Evolutionary conservation across 1,139 yeast genomes (phyloP).

Genomic region (Suhomyces bribrorum): DNA sequence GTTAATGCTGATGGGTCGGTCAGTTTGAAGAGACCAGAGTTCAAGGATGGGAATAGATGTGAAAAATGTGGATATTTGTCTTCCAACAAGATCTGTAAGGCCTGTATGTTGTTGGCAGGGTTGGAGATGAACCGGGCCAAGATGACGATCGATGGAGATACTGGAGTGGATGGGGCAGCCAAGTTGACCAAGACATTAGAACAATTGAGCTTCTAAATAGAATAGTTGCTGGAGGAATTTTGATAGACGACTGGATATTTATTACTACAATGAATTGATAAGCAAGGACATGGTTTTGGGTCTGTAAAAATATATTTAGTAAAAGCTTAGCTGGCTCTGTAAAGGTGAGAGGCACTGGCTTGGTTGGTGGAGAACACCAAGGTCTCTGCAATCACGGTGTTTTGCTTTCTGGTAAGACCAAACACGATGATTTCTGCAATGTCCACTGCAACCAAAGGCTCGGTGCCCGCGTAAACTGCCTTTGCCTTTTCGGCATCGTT

Average conservation of each 20-base stretch:
- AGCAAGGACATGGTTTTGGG: no score
- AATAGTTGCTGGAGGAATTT: no score
- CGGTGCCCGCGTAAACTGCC: slow-evolving; percentile 69
- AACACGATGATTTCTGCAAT: slow-evolving; percentile 81
- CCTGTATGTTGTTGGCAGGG: slow-evolving; percentile 86
- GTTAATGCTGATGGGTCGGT: slow-evolving; percentile 64
- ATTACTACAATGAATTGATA: no score
- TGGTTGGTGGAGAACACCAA: slow-evolving; percentile 78
- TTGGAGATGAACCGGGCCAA: slow-evolving; percentile 75
- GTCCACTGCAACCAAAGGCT: slow-evolving; percentile 74
- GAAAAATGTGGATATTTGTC: slow-evolving; percentile 91
- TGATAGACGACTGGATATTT: no score
- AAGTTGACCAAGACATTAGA: slow-evolving; percentile 66
- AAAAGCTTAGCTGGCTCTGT: slow-evolving; percentile 23
- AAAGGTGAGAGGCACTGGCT: slow-evolving; percentile 66
- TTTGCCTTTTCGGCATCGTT: slow-evolving; percentile 73
- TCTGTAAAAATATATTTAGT: no score
- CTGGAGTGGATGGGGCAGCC: slow-evolving; percentile 66
- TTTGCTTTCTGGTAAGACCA: slow-evolving; percentile 66
- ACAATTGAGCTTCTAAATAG: slow-evolving; percentile 59
- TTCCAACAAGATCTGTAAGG: slow-evolving; percentile 86
- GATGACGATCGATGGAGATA: slow-evolving; percentile 52
- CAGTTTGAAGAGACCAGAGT: slow-evolving; percentile 34
- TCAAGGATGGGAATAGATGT: slow-evolving; percentile 71
- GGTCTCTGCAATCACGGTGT: slow-evolving; percentile 78